Evolutionary conservation across 495 filamentous ascomycete species (phyloP).

Genomic region (Talaromyces adpressus): DNA sequence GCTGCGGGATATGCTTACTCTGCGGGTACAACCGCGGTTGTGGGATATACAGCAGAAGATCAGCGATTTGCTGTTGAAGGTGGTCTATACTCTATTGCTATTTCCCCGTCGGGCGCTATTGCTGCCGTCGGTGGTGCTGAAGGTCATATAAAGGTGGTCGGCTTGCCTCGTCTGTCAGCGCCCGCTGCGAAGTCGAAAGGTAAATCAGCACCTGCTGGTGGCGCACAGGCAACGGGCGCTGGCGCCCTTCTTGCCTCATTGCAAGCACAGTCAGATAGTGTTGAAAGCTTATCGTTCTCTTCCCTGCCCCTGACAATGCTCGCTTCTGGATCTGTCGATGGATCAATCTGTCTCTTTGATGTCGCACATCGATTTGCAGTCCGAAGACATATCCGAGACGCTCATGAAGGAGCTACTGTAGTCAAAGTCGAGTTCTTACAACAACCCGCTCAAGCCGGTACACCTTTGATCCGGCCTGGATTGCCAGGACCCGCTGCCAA

Average conservation of each 20-base stretch:
- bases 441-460: slow-evolving; percentile 19
- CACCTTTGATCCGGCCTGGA: slow-evolving; percentile 18
- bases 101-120: slow-evolving; percentile 69
- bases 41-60: slow-evolving; percentile 74
- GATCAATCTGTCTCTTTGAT: slow-evolving; percentile 84
- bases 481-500: slow-evolving; percentile 3
- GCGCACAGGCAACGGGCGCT: slow-evolving; percentile 41
- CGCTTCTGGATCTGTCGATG: slow-evolving; percentile 85
- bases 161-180: slow-evolving; percentile 62
- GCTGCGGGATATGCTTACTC: slow-evolving; percentile 64
- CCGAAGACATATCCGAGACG: slow-evolving; percentile 68
- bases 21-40: slow-evolving; percentile 62
- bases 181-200: slow-evolving; percentile 29
- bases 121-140: slow-evolving; percentile 82
- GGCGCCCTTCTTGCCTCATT: slow-evolving; percentile 73
- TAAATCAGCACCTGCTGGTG: slow-evolving; percentile 18
- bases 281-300: slow-evolving; percentile 84
- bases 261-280: slow-evolving; percentile 64
- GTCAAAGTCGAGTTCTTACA: slow-evolving; percentile 88
- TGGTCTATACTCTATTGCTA: slow-evolving; percentile 77
- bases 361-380: slow-evolving; percentile 74
- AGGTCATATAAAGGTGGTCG: slow-evolving; percentile 75
- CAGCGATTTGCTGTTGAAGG: slow-evolving; percentile 89
- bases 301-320: slow-evolving; percentile 67
- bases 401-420: slow-evolving; percentile 72